Evolutionary conservation across 202 grass and related monocot species (phyloP).

Genomic region (Brachypodium distachyon): DNA sequence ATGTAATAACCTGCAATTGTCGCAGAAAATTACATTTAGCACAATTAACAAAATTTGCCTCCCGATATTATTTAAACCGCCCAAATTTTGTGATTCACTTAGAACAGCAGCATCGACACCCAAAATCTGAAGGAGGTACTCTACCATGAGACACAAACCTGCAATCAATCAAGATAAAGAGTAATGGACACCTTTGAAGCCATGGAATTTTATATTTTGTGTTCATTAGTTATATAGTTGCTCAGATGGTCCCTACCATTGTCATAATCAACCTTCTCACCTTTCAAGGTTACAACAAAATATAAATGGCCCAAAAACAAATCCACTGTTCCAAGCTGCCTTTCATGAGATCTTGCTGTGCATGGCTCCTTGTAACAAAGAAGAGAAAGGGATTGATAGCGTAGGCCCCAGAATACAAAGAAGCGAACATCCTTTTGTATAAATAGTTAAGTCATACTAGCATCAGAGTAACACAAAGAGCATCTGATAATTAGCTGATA

Average conservation of each 20-base stretch:
- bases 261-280: conserved; percentile 50
- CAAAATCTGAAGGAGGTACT: conserved; percentile 50
- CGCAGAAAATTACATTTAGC: conserved; percentile 21
- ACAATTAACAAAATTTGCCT: neutral
- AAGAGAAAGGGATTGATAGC: conserved; percentile 49
- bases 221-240: conserved; percentile 37
- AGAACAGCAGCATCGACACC: conserved; percentile 71
- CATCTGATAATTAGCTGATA: neutral
- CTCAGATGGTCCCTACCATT: conserved; percentile 46
- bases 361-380: conserved; percentile 70
- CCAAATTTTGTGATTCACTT: conserved; percentile 48
- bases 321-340: conserved; percentile 46
- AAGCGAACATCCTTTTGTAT: conserved; percentile 24
- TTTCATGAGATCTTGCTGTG: conserved; percentile 50
- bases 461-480: neutral
- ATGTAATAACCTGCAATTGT: conserved; percentile 70
- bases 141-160: conserved; percentile 61
- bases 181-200: conserved; percentile 65
- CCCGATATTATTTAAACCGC: conserved; percentile 9
- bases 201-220: conserved; percentile 29
- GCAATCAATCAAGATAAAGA: conserved; percentile 87
- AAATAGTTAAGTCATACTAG: neutral
- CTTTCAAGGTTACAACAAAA: conserved; percentile 59
- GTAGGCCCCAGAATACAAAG: conserved; percentile 11
- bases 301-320: conserved; percentile 51